Base-by-base conservation (phyloP, 768 basidiomycete species). In the Tricholoma terreum region DNA sequence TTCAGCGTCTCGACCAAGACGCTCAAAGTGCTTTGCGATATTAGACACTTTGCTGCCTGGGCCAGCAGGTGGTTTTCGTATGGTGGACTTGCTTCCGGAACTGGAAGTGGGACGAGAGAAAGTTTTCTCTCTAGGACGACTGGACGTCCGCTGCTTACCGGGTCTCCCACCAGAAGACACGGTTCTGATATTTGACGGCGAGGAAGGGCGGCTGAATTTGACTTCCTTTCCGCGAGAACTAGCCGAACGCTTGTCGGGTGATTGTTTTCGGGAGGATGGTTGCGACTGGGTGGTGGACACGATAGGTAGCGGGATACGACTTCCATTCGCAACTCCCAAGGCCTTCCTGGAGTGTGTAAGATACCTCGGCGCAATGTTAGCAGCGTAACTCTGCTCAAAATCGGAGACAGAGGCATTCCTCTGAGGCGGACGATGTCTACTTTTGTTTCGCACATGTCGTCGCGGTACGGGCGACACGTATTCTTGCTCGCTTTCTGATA, bases 1-100 rank as follows among this genome's bases (percentile, higher is more conserved):
- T 65, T 92, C 90, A 6, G 73, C 82, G 36, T 94, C 92, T 45
- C 84, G 82, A 55, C 79, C 83, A 31, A 97, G 81, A 14, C 90
- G 84, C 70, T 97, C 94, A 69, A 92, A 98, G 60, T 97, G 92
- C 62, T 89, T 86, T 9, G 94, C 84, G 12, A 97, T 92, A 54
- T 87, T 92, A 0, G 89, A 86, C 7, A 98, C 95, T 67, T 91
- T 92, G 54, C 73, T 80, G 14, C 84, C 85, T 6, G 80, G 66
- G 35, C 75, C 74, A 34, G 75, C 67, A 3, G 78, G 67, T 6
- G 81, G 75, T 21, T 84, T 77, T 51, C 87, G 83, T 65, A 87
- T 77, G 1, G 82, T 76, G 21, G 80, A 71, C 66, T 84, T 89
- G 8, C 65, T 68, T 12, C 71, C 69, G 24, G 79, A 65, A 45